phyloP scores from a whole-genome alignment of 2,329 filamentous ascomycete species.

The Rutstroemia sp. region DNA sequence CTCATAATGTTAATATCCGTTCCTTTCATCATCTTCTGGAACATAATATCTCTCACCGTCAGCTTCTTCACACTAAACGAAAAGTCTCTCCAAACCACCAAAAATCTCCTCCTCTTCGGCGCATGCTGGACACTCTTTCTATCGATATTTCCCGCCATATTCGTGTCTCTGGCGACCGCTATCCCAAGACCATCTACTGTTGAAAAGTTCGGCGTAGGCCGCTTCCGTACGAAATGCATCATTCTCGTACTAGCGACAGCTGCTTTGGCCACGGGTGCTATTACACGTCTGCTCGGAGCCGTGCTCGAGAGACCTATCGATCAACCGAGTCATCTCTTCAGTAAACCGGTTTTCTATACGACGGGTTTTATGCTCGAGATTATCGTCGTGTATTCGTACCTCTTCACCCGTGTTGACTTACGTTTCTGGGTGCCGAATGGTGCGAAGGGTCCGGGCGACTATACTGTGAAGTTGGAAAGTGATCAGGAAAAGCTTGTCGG shows the following conservation, averaged over 20 bases:
- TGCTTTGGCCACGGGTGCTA: constrained; percentile 59
- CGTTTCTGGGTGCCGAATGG: constrained; percentile 70
- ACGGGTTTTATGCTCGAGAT: constrained; percentile 73
- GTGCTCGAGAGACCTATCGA: constrained; percentile 5
- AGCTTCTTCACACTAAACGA: constrained; percentile 56
- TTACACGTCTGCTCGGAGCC: constrained; percentile 51
- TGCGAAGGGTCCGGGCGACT: constrained; percentile 47
- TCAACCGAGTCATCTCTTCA: constrained; percentile 33
- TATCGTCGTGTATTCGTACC: constrained; percentile 58
- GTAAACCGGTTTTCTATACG: constrained; percentile 66
- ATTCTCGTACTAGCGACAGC: constrained; percentile 51
- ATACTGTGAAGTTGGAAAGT: neutral
- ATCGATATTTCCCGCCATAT: constrained; percentile 54
- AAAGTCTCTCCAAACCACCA: constrained; percentile 38
- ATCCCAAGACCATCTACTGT: constrained; percentile 35
- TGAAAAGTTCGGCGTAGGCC: constrained; percentile 59
- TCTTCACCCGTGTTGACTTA: constrained; percentile 60
- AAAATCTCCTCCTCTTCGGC: constrained; percentile 13
- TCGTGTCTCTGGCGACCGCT: constrained; percentile 51
- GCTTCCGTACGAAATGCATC: constrained; percentile 54
- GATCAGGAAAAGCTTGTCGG: neutral
- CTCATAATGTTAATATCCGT: constrained; percentile 51
- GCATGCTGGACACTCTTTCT: constrained; percentile 18
- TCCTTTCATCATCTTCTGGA: constrained; percentile 51
- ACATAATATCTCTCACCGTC: constrained; percentile 57